Evolutionary conservation across 305 asterid genomes (phyloP).

Genomic region (Fraxinus dipetala): DNA sequence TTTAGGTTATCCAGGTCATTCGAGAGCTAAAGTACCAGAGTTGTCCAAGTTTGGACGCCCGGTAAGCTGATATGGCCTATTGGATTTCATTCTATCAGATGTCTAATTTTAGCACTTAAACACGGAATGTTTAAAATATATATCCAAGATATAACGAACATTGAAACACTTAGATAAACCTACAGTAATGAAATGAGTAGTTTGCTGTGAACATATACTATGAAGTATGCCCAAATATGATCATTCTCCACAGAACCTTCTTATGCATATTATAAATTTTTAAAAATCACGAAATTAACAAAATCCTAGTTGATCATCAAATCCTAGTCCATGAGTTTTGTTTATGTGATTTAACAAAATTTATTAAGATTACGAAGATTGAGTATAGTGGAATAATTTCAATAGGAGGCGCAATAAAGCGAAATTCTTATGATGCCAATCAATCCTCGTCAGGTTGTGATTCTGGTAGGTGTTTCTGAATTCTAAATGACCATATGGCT

Average conservation of each 20-base stretch:
- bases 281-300: neutral
- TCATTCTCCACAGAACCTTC: neutral
- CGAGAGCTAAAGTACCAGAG: conserved; percentile 35
- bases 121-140: neutral
- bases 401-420: neutral
- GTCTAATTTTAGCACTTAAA: neutral
- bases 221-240: neutral
- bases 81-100: neutral
- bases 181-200: neutral
- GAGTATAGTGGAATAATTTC: neutral
- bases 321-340: neutral
- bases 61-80: conserved; percentile 25
- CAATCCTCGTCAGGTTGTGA: neutral
- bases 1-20: conserved; percentile 37
- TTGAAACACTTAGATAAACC: neutral
- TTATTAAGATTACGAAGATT: neutral
- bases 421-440: neutral
- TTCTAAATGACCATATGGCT: neutral
- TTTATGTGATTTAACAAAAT: neutral
- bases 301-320: neutral
- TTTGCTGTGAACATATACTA: neutral
- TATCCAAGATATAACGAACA: neutral
- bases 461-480: neutral
- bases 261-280: no score
- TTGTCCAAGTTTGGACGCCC: conserved; percentile 48